These are phyloP conservation scores for Ceratocystis cacaofunesta DNA, from an alignment of 2,329 filamentous ascomycete species.

Conservation along the genomic window DNA sequence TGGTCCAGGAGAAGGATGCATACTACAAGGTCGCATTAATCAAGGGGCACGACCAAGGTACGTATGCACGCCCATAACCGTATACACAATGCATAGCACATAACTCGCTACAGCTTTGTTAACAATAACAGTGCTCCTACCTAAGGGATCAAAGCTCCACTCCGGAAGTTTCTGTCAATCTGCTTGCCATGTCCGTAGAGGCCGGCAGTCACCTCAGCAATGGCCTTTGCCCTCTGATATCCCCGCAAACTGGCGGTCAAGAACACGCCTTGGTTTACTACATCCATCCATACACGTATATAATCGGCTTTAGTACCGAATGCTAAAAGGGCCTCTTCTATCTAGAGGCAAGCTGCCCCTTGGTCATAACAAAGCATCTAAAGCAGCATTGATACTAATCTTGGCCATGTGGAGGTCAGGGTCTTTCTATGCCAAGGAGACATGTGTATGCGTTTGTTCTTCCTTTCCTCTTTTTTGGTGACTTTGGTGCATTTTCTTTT, in stretches of 20 bases:
- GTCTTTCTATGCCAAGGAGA: neutral
- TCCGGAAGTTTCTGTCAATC: constrained; percentile 1
- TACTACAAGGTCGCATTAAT: neutral
- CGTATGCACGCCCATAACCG: neutral
- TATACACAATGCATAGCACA: neutral
- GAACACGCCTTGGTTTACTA: neutral
- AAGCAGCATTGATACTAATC: neutral
- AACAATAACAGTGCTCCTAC: neutral
- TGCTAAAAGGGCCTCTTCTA: neutral
- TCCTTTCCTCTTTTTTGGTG: neutral
- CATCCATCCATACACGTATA: neutral
- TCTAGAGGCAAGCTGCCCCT: neutral
- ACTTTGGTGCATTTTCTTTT: neutral
- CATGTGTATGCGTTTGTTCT: neutral
- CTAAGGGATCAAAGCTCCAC: neutral
- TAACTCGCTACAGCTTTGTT: neutral
- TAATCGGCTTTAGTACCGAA: neutral
- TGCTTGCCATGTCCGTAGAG: neutral
- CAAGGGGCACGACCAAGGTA: constrained; percentile 1
- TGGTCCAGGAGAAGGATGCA: constrained; percentile 4
- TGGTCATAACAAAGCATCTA: neutral
- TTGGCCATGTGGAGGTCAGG: neutral
- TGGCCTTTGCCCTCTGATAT: neutral
- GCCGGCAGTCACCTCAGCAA: neutral
- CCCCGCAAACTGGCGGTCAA: constrained; percentile 1